phyloP scores from a whole-genome alignment of 192 early-diverging fungal genomes.

The Gryganskiella cystojenkinii region DNA sequence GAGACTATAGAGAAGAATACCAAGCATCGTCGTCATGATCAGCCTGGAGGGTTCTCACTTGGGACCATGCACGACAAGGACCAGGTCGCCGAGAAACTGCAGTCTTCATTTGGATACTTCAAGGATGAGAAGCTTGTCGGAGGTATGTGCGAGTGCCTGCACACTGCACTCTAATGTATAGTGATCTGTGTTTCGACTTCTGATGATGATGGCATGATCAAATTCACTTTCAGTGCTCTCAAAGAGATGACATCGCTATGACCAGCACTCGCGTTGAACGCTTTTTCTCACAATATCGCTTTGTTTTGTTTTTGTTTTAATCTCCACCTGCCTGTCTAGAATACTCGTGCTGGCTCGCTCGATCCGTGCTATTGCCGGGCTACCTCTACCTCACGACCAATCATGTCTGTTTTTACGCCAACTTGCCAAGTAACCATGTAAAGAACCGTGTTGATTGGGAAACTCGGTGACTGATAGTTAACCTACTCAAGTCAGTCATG shows the following conservation, averaged over 20 bases:
- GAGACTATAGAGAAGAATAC: background rate
- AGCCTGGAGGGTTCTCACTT: constrained; percentile 3
- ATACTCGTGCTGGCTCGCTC: constrained; percentile 71
- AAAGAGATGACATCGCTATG: no score
- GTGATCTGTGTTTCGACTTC: no score
- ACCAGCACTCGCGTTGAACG: no score
- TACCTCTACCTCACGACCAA: constrained; percentile 68
- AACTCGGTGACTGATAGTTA: no score
- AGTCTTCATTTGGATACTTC: constrained; percentile 19
- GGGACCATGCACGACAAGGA: constrained; percentile 5
- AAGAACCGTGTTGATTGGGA: no score
- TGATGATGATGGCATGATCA: no score
- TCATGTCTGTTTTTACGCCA: constrained; percentile 72
- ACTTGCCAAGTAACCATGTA: constrained; percentile 63
- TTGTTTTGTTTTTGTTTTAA: no score
- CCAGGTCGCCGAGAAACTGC: constrained; percentile 3
- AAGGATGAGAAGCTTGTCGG: constrained; percentile 16
- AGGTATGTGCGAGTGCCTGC: background rate
- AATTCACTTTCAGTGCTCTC: no score
- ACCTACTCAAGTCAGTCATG: no score
- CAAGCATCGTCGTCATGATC: background rate
- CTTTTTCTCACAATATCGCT: no score
- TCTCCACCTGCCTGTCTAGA: no score
- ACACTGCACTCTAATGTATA: no score
- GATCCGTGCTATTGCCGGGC: constrained; percentile 66